phyloP scores from a whole-genome alignment of 164 flowering plant genomes.

The Chimonanthus salicifolius region DNA sequence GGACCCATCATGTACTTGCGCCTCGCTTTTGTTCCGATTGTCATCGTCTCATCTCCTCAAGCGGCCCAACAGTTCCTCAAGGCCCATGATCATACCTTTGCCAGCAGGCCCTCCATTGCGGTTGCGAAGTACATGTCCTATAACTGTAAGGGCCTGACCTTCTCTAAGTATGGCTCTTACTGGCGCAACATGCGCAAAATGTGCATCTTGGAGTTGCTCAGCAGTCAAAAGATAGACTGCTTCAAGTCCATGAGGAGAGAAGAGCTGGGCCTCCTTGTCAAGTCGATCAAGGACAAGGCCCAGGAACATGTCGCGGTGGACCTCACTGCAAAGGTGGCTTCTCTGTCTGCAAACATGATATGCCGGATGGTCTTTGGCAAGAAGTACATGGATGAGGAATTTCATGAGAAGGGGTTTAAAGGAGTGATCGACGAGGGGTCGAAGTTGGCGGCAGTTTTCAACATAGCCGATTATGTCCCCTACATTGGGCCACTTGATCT shows the following conservation, averaged over 20 bases:
- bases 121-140: slow-evolving; percentile 25
- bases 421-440: slow-evolving; percentile 36
- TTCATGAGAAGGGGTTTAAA: slow-evolving; percentile 38
- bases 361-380: slow-evolving; percentile 46
- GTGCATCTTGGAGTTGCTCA: slow-evolving; percentile 32
- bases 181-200: slow-evolving; percentile 34
- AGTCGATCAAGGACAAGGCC: slow-evolving; percentile 19
- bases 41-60: slow-evolving; percentile 18
- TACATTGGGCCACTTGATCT: slow-evolving; percentile 5
- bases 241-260: slow-evolving; percentile 26
- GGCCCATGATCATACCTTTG: slow-evolving; percentile 18
- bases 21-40: slow-evolving; percentile 14
- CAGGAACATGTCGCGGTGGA: slow-evolving; percentile 6
- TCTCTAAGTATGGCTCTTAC: slow-evolving; percentile 27
- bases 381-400: slow-evolving; percentile 32
- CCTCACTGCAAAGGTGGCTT: slow-evolving; percentile 18
- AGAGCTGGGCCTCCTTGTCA: slow-evolving; percentile 17
- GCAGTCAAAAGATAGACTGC: slow-evolving; percentile 19
- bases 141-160: slow-evolving; percentile 17
- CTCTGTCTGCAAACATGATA: slow-evolving; percentile 21
- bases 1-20: slow-evolving; percentile 24
- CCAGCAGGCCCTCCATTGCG: slow-evolving; percentile 15
- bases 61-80: slow-evolving; percentile 20
- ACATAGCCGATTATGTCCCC: slow-evolving; percentile 36
- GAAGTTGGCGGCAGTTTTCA: slow-evolving; percentile 23